These are phyloP conservation scores for Lipomyces starkeyi DNA, from an alignment of 805 yeast species.

Conservation along the genomic window DNA sequence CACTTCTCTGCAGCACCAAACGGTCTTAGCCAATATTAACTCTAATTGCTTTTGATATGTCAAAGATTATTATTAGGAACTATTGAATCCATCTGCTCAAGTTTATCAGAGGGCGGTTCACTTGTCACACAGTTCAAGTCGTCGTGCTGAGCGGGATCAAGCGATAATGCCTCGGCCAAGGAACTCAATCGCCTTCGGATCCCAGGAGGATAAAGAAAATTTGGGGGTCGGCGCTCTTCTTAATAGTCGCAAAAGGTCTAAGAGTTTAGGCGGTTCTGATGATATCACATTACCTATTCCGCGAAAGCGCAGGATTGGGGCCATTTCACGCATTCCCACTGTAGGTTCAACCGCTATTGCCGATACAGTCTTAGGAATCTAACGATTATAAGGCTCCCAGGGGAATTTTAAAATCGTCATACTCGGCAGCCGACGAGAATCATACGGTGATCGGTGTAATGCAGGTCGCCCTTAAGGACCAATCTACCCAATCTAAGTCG, in stretches of 20 bases:
- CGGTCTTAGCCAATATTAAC: background rate
- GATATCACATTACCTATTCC: conserved; percentile 28
- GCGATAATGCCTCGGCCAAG: conserved; percentile 30
- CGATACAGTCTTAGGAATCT: background rate
- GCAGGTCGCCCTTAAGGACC: conserved; percentile 39
- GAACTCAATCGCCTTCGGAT: conserved; percentile 14
- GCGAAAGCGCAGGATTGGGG: conserved; percentile 14
- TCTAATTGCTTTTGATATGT: background rate
- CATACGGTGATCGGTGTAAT: conserved; percentile 50
- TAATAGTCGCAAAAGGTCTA: conserved; percentile 24
- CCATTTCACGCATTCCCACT: background rate
- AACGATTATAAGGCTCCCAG: conserved; percentile 42
- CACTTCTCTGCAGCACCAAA: background rate
- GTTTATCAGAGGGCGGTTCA: background rate
- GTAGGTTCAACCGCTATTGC: background rate
- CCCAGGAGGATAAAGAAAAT: conserved; percentile 28
- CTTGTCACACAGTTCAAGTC: background rate
- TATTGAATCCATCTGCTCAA: background rate
- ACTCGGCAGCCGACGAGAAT: conserved; percentile 39
- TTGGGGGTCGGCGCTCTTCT: background rate
- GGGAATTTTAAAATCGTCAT: conserved; percentile 49
- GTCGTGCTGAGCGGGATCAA: conserved; percentile 16
- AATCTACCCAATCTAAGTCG: conserved; percentile 28
- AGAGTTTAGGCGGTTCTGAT: conserved; percentile 30
- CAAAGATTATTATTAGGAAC: too few relatives aligned